phyloP scores from a whole-genome alignment of 2,329 filamentous ascomycete genomes.

The Cladosporium oxysporum region DNA sequence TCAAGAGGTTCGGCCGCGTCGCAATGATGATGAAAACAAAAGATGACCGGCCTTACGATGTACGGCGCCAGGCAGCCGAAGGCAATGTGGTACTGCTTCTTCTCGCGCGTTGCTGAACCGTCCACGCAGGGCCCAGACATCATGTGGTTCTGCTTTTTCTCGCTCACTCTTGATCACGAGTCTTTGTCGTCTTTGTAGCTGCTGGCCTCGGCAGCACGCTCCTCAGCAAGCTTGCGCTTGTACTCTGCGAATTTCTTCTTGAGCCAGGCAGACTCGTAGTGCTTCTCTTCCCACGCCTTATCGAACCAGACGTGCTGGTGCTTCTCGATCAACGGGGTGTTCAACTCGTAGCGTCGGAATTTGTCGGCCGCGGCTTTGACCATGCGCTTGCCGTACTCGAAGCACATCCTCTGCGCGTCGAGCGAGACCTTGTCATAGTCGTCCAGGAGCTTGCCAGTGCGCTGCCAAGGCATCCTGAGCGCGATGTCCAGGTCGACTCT shows the following conservation, averaged over 20 bases:
- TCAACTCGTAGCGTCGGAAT: neutral
- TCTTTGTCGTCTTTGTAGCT: too few relatives aligned
- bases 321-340: neutral
- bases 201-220: neutral
- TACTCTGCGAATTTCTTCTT: neutral
- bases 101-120: neutral
- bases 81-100: neutral
- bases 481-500: neutral
- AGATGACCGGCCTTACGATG: neutral
- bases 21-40: neutral
- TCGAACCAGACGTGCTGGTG: neutral
- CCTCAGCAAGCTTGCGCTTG: neutral
- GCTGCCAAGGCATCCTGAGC: neutral
- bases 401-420: neutral
- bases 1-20: too few relatives aligned
- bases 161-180: neutral
- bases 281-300: neutral
- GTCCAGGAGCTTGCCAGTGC: neutral
- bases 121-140: neutral
- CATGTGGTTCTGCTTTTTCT: neutral
- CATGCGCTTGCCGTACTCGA: neutral
- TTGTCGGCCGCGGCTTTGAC: neutral
- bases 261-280: neutral
- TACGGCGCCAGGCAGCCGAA: neutral
- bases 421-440: too few relatives aligned